Evolutionary conservation across 2,329 filamentous ascomycete genomes (phyloP), one percentile per base, ranked within the genome.

Genomic region (Apiospora pterosperma): DNA sequence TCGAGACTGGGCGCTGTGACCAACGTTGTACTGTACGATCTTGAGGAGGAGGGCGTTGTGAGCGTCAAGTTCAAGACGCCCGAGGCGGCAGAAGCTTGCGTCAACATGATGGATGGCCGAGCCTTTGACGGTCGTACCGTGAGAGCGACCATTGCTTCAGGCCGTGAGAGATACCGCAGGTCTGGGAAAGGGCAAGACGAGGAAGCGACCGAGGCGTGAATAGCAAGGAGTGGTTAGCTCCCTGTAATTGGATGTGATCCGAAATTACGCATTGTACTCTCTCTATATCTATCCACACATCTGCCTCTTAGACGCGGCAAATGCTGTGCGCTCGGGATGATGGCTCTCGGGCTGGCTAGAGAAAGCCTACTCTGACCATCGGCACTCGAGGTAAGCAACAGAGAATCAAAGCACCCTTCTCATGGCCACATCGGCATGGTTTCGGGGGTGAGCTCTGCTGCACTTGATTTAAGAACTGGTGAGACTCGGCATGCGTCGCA

Each of bases 1-100:
- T 84, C 87, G 65, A 96, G 96, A 78, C 82, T 96, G 16, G 96
- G 96, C 3, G 84, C 90, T 28, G 92, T 98, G 39, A 97, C 93
- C 36, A 97, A 96, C 73, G 92, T 98, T 44, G 89, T 96, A 3
- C 81, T 99, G 19, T 99, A 91, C 76, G 96, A 99, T 76, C 84
- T 90, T 68, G 96, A 99, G 77, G 80, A 86, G 4, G 91, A 93
- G 0, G 96, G 96, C 21, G 86, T 98, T 41, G 91, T 94, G 10
- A 94, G 89, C 63, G 91, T 99, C 67, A 89, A 91, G 71, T 99
- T 97, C 80, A 81, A 84, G 63, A 88, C 91, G 42, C 81, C 86
- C 4, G 87, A 91, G 65, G 86, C 90, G 2, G 95, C 94, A 3
- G 81, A 82, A 64, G 88, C 86, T 10, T 97, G 93, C 75, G 87